Conservation (phyloP, 78 protist species). For the Dictyostelium firmibasis region DNA sequence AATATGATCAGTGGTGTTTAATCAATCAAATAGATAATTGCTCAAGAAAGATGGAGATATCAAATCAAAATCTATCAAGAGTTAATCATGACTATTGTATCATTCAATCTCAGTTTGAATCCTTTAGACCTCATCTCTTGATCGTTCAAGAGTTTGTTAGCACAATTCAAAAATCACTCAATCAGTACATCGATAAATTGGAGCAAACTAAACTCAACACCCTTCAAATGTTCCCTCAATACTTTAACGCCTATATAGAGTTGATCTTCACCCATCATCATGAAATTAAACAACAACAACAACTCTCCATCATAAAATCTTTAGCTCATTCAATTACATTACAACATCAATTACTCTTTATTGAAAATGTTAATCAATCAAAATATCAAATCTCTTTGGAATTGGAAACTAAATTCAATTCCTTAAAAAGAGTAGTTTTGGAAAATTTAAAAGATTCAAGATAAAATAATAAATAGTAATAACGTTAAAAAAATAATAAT, state of each 20-base stretch:
- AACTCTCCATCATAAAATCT: not conserved
- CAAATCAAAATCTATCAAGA: not conserved
- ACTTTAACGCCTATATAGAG: conserved; percentile 30
- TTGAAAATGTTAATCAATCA: conserved; percentile 29
- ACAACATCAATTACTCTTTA: conserved; percentile 30
- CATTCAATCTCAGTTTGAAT: not conserved
- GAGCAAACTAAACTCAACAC: not conserved
- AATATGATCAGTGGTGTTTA: conserved; percentile 38
- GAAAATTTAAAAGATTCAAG: not conserved
- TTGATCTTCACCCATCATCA: conserved; percentile 26
- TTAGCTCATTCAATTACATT: not conserved
- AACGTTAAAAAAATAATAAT: too few relatives aligned
- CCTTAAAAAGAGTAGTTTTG: conserved; percentile 28
- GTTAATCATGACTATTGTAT: not conserved
- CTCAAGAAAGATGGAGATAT: not conserved
- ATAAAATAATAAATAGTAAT: too few relatives aligned
- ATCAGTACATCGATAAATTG: not conserved
- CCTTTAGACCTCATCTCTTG: conserved; percentile 35
- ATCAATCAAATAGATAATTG: conserved; percentile 9
- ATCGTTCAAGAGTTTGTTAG: conserved; percentile 40
- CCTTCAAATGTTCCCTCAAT: not conserved
- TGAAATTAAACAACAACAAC: not conserved
- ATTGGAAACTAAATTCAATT: conserved; percentile 67
- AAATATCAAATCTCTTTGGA: conserved; percentile 48
- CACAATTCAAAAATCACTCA: not conserved